Evolutionary conservation across 352 stramenopile species (phyloP).

Genomic region (Phytophthora capsici): DNA sequence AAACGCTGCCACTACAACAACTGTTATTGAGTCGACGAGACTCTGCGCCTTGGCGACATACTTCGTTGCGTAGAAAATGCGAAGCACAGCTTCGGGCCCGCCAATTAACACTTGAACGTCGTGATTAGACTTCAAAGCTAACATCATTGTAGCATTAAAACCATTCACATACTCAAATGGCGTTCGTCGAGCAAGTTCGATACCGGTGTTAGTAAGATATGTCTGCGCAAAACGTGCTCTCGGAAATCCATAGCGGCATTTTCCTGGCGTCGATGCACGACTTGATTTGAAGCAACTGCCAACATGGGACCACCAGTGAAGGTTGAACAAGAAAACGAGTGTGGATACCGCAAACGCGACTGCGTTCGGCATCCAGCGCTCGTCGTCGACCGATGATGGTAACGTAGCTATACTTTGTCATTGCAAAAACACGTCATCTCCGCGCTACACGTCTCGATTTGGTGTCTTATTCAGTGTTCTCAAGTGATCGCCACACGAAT

Average conservation of each 20-base stretch:
- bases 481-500: no score
- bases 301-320: constrained; percentile 8
- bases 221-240: not conserved
- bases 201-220: not conserved
- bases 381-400: not conserved
- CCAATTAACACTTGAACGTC: not conserved
- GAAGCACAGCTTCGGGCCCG: not conserved
- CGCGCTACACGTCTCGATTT: not conserved
- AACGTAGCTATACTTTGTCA: not conserved
- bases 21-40: not conserved
- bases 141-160: no score
- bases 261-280: not conserved
- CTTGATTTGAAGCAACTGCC: not conserved
- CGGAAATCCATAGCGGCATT: not conserved
- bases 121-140: not conserved
- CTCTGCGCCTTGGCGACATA: not conserved
- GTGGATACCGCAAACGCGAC: constrained; percentile 1
- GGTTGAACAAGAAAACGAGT: not conserved
- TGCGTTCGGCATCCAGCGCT: not conserved
- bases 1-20: not conserved
- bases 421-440: not conserved
- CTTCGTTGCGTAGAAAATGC: not conserved
- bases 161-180: no score
- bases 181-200: not conserved
- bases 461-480: not conserved